Percentiles rank a stretch among this genome's conserved stretches.
Conservation (phyloP, 2,329 filamentous ascomycete genomes). For the Clarireedia paspali region DNA sequence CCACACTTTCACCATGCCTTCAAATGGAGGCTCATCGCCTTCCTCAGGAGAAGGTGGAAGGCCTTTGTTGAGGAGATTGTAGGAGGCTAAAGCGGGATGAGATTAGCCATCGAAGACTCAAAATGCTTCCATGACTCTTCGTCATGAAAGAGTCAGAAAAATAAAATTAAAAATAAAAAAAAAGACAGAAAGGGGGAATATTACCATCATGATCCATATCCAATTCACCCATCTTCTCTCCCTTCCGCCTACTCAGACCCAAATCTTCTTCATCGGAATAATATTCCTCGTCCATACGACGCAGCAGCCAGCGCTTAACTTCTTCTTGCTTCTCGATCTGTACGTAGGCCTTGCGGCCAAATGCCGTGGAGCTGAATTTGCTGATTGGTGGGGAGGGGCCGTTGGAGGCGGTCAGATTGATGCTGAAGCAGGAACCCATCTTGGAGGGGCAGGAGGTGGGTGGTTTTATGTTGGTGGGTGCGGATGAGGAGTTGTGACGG, state of each 20-base stretch:
- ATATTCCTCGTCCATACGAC: neutral
- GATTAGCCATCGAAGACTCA: too few relatives aligned
- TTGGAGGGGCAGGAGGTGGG: neutral
- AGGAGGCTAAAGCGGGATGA: neutral
- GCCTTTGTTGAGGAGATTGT: neutral
- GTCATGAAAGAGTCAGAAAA: too few relatives aligned
- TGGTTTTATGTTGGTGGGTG: neutral
- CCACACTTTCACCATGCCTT: conserved; percentile 2
- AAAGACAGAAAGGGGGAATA: neutral
- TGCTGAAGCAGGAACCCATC: conserved; percentile 1
- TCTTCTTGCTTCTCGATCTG: neutral
- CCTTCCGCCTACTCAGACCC: neutral
- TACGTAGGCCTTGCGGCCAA: neutral
- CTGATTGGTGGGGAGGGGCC: neutral
- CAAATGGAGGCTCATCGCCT: neutral
- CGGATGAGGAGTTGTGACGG: neutral
- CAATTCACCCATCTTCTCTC: neutral
- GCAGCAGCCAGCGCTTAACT: neutral
- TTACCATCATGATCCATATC: neutral
- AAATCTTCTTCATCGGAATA: conserved; percentile 4
- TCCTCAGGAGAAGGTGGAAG: neutral
- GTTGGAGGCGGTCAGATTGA: neutral
- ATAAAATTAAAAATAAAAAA: too few relatives aligned
- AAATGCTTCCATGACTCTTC: neutral
- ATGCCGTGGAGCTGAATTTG: conserved; percentile 4